Evolutionary conservation across 768 basidiomycete species (phyloP).

Genomic region (Mycena latifolia): DNA sequence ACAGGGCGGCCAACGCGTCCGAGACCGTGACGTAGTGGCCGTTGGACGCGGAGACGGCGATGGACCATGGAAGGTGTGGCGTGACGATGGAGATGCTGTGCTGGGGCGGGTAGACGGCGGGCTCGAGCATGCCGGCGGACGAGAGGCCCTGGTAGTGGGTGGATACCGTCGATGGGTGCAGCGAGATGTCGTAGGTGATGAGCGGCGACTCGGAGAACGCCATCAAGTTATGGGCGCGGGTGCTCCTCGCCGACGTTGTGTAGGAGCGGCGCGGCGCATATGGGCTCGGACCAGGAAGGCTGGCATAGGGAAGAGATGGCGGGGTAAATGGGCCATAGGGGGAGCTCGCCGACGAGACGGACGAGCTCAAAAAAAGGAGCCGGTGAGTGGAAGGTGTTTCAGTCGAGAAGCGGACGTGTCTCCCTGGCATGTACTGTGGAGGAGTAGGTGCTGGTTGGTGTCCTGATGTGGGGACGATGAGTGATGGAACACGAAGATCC

Average conservation of each 20-base stretch:
- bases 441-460: neutral
- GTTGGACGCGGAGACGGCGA: neutral
- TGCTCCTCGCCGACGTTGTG: neutral
- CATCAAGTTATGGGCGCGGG: neutral
- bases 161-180: neutral
- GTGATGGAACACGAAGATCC: no score
- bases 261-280: constrained; percentile 1
- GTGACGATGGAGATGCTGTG: neutral
- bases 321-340: constrained; percentile 1
- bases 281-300: neutral
- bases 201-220: neutral
- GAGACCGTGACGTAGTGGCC: constrained; percentile 1
- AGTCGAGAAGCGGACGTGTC: constrained; percentile 4
- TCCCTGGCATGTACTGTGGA: neutral
- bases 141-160: constrained; percentile 3
- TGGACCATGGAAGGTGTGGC: constrained; percentile 8
- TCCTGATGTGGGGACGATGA: no score
- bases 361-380: neutral
- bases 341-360: neutral
- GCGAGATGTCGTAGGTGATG: constrained; percentile 1
- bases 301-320: neutral
- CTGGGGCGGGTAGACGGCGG: constrained; percentile 7
- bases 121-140: neutral
- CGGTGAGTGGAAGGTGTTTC: constrained; percentile 2
- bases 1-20: neutral